Conservation (phyloP, 2,329 filamentous ascomycete genomes). For the Fusarium tupiense region DNA sequence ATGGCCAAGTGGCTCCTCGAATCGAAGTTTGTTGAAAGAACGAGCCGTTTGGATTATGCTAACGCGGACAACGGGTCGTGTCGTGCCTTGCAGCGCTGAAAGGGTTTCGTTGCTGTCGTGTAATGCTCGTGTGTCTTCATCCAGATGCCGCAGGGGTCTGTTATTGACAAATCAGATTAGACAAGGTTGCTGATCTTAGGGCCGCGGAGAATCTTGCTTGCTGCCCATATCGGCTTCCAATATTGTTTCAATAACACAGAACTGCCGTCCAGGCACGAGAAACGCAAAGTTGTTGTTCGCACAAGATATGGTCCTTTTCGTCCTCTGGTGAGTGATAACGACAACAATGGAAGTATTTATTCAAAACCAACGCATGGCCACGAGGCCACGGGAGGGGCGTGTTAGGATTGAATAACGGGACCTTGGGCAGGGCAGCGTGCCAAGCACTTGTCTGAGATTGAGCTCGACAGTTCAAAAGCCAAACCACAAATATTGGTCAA, state of each 20-base stretch:
- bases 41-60: slow-evolving; percentile 25
- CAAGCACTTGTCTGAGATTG: slow-evolving; percentile 37
- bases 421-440: slow-evolving; percentile 21
- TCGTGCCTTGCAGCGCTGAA: slow-evolving; percentile 42
- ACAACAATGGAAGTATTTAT: slow-evolving; percentile 32
- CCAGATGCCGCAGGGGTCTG: slow-evolving; percentile 23
- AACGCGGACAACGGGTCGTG: slow-evolving; percentile 36
- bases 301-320: background rate
- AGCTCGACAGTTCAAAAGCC: slow-evolving; percentile 12
- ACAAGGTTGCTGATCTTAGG: slow-evolving; percentile 30
- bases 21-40: slow-evolving; percentile 13
- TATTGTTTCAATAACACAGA: background rate
- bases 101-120: slow-evolving; percentile 23
- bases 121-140: slow-evolving; percentile 22
- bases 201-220: slow-evolving; percentile 34
- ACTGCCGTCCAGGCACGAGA: background rate
- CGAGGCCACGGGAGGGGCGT: slow-evolving; percentile 21
- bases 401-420: slow-evolving; percentile 12
- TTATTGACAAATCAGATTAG: slow-evolving; percentile 32
- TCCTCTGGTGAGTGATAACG: slow-evolving; percentile 19
- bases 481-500: slow-evolving; percentile 28
- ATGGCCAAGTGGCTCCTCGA: slow-evolving; percentile 26
- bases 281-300: background rate
- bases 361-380: slow-evolving; percentile 15
- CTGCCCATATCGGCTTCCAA: slow-evolving; percentile 11